Conservation (phyloP, 2,329 filamentous ascomycete genomes). For the Coleophoma eucalyptorum region DNA sequence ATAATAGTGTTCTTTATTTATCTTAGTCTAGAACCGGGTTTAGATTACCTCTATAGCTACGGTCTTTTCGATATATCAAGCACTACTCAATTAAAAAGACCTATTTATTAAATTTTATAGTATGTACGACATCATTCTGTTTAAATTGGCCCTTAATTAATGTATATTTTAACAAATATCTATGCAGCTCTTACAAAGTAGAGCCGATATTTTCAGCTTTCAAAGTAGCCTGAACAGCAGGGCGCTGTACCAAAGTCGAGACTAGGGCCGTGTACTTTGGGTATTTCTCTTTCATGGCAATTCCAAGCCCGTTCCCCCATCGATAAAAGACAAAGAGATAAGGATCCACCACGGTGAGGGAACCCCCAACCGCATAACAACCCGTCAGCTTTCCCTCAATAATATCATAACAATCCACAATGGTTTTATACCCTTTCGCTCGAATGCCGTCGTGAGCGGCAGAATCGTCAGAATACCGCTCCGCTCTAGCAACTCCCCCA, state of each 20-base stretch:
- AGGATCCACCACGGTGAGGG: slow-evolving; percentile 30
- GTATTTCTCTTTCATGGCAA: slow-evolving; percentile 18
- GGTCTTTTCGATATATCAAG: no score
- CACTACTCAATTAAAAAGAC: no score
- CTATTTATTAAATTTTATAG: no score
- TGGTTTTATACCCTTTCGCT: slow-evolving; percentile 15
- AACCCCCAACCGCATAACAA: slow-evolving; percentile 21
- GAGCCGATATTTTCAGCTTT: slow-evolving; percentile 7
- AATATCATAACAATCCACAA: slow-evolving; percentile 18
- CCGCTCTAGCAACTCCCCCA: slow-evolving; percentile 20
- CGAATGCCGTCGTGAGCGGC: slow-evolving; percentile 13
- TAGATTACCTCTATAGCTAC: no score
- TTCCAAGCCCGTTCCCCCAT: slow-evolving; percentile 19
- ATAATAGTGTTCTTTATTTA: no score
- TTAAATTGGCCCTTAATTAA: no score
- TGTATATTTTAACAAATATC: no score
- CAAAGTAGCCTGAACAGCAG: slow-evolving; percentile 5
- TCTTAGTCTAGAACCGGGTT: no score
- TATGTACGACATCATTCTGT: no score
- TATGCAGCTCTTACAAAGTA: no score
- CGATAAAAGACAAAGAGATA: slow-evolving; percentile 30
- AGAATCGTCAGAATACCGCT: slow-evolving; percentile 21
- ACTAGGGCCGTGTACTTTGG: slow-evolving; percentile 13
- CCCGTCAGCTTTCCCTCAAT: slow-evolving; percentile 22
- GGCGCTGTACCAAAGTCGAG: slow-evolving; percentile 7